Base-by-base conservation (phyloP, 2,329 filamentous ascomycete species). In the Alternaria infectoria region DNA sequence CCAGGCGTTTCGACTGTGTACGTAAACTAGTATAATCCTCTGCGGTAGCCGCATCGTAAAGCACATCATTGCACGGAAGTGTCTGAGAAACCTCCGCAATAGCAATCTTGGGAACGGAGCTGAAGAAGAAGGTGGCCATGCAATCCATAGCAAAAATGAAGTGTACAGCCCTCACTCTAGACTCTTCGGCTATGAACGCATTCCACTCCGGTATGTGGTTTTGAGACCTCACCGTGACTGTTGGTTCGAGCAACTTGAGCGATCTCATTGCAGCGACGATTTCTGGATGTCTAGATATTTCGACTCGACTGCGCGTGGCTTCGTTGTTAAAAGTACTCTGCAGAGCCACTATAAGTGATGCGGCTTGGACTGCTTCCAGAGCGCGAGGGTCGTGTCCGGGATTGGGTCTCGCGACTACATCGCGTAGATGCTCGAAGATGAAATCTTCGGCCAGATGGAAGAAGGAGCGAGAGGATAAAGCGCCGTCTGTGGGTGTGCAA, bases 41-140 rank as follows among this genome's bases (percentile, higher is more conserved):
- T 10, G 47, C 4, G 1, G 57, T 64, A 17, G 59, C 17, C 32
- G 62, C 66, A 32, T 70, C 69, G 10, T 67, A 71, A 3, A 70
- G 25, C 3, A 28, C 62, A 28, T 67, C 62, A 1, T 54, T n/a
- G 19, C 62, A 54, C 10, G 68, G 69, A 6, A 70, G 54, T 15
- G 57, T 36, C 15, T 28, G 40, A 1, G 13, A 15, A 44, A 68
- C 61, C 32, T 72, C 68, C 2, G 50, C 21, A 3, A 69, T 17
- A 5, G 62, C 54, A 1, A 72, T 60, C 12, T 63, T 59, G 3
- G 68, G 61, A 2, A 32, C 40, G 11, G 26, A 61, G 10, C 67
- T 70, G 49, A 70, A 67, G 59, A 67, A 64, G 3, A 66, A 30
- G 10, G 62, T 64, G 17, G 23, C 66, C 59, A 68, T 61, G 12